These are phyloP conservation scores for Aspergillus unguis DNA, from an alignment of 2,329 filamentous ascomycete species.

Conservation along the genomic window DNA sequence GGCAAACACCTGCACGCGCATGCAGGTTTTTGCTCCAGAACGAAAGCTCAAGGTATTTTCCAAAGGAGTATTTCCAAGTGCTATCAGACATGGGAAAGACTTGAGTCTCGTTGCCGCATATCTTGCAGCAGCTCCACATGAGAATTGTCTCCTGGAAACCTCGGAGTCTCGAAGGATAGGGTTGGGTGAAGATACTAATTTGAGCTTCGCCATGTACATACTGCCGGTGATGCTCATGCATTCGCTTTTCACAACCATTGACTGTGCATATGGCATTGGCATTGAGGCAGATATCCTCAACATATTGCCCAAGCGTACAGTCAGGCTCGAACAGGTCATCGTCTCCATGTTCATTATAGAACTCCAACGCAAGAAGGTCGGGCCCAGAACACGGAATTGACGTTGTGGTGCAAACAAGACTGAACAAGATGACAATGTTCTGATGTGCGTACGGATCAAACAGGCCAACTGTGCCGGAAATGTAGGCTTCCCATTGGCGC, in stretches of 20 bases:
- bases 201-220: conserved; percentile 96
- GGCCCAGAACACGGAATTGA: conserved; percentile 92
- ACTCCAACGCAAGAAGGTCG: conserved; percentile 82
- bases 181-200: conserved; percentile 85
- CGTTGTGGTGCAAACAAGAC: conserved; percentile 86
- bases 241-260: conserved; percentile 80
- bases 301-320: conserved; percentile 89
- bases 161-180: conserved; percentile 63
- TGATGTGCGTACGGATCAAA: conserved; percentile 96
- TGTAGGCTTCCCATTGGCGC: conserved; percentile 92
- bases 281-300: conserved; percentile 79
- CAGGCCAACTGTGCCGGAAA: conserved; percentile 79
- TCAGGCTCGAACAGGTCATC: conserved; percentile 72
- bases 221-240: conserved; percentile 90
- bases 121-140: conserved; percentile 97
- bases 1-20: conserved; percentile 70
- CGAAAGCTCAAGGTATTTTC: conserved; percentile 94
- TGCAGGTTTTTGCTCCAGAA: conserved; percentile 90
- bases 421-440: conserved; percentile 92
- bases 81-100: conserved; percentile 87
- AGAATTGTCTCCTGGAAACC: conserved; percentile 72
- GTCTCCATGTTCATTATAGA: conserved; percentile 83
- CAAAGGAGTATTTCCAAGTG: conserved; percentile 98
- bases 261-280: conserved; percentile 75
- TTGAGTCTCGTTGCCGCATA: conserved; percentile 85